Conservation (phyloP, 73 alveolate species). For the Symbiodinium natans region DNA sequence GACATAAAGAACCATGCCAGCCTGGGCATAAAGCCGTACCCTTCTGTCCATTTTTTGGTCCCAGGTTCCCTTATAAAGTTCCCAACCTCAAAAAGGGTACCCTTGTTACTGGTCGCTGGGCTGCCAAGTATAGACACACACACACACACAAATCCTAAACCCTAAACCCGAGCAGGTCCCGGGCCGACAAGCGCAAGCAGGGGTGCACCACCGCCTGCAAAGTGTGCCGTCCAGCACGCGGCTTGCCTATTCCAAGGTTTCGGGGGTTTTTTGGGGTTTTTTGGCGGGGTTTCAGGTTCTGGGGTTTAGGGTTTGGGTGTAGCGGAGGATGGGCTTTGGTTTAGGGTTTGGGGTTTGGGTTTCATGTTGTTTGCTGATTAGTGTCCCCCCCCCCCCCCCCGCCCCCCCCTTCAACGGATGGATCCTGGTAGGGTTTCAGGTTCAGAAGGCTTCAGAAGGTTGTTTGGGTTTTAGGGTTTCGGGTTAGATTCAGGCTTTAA, state of each 20-base stretch:
- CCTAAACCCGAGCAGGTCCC: conserved; percentile 6
- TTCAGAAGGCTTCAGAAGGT: not conserved
- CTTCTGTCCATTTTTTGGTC: too few species aligned
- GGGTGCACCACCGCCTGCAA: conserved; percentile 45
- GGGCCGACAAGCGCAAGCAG: conserved; percentile 38
- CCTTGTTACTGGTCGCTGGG: too few species aligned
- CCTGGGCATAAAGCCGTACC: too few species aligned
- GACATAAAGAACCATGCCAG: too few species aligned
- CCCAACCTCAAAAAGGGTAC: too few species aligned
- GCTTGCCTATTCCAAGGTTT: not conserved
- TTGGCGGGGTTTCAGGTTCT: not conserved
- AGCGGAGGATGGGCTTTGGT: not conserved
- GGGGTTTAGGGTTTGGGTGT: not conserved
- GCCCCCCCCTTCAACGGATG: too few species aligned
- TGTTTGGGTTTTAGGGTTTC: too few species aligned
- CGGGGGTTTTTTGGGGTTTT: not conserved
- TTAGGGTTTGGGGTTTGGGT: not conserved
- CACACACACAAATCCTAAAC: not conserved
- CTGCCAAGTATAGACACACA: too few species aligned
- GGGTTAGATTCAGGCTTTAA: not conserved
- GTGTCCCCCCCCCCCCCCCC: too few species aligned
- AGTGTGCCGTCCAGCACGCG: conserved; percentile 55
- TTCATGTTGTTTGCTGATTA: too few species aligned
- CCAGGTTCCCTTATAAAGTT: too few species aligned
- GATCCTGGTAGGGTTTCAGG: not conserved